These are phyloP conservation scores for Arctostaphylos glauca DNA, from an alignment of 148 eudicot species.

Conservation along the genomic window DNA sequence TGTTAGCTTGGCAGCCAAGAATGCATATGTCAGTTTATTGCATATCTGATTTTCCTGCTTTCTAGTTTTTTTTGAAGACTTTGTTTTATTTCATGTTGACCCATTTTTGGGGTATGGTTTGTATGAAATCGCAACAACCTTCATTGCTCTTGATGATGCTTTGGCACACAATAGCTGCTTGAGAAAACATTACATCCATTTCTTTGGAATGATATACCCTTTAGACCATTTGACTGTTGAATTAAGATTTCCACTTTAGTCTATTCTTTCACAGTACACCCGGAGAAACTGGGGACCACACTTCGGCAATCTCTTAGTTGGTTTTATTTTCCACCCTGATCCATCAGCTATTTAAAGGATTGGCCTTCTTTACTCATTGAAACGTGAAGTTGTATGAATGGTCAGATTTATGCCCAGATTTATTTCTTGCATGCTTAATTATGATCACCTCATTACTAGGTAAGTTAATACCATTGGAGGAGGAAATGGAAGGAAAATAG, in stretches of 20 bases:
- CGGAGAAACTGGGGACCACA: neutral
- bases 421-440: neutral
- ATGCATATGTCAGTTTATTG: neutral
- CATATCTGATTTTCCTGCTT: neutral
- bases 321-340: neutral
- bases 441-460: neutral
- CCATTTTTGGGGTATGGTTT: neutral
- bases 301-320: neutral
- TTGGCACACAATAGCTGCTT: neutral
- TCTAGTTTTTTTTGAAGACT: neutral
- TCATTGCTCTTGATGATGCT: slow-evolving; percentile 1
- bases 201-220: neutral
- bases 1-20: neutral
- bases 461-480: neutral
- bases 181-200: neutral
- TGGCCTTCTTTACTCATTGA: neutral
- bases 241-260: neutral
- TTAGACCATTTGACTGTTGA: neutral
- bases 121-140: too few species aligned
- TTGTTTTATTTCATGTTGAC: neutral
- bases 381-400: neutral
- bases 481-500: neutral
- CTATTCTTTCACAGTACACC: neutral
- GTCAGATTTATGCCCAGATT: neutral
- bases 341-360: neutral